Conservation (phyloP, 192 early-diverging fungal genomes). For the Backusella australiensis region DNA sequence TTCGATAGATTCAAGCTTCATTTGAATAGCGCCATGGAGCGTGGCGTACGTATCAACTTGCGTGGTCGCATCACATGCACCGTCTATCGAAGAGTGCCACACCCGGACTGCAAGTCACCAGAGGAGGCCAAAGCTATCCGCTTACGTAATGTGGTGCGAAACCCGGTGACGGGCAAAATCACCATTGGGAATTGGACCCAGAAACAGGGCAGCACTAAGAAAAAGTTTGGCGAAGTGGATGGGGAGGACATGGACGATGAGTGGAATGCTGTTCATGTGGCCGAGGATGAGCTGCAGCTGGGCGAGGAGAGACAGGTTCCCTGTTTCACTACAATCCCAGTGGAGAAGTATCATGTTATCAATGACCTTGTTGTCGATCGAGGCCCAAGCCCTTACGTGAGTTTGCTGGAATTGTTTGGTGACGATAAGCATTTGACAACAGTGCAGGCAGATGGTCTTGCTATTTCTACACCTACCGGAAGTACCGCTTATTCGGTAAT, state of each 20-base stretch:
- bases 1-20: constrained; percentile 59
- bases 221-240: constrained; percentile 37
- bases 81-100: constrained; percentile 63
- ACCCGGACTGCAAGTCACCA: constrained; percentile 13
- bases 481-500: constrained; percentile 74
- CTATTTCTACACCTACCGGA: constrained; percentile 93
- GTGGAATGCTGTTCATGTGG: not conserved
- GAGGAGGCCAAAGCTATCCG: constrained; percentile 5
- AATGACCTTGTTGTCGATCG: constrained; percentile 97
- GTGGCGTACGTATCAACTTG: constrained; percentile 82
- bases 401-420: constrained; percentile 82
- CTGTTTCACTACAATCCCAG: constrained; percentile 58
- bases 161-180: constrained; percentile 29
- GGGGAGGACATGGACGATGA: constrained; percentile 21
- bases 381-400: constrained; percentile 90
- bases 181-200: constrained; percentile 20
- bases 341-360: constrained; percentile 83
- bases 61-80: constrained; percentile 92
- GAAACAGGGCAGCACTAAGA: not conserved
- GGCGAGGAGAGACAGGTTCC: constrained; percentile 41
- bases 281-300: not conserved
- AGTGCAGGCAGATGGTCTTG: constrained; percentile 94
- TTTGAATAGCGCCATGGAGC: constrained; percentile 40
- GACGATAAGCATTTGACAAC: constrained; percentile 88
- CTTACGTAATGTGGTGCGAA: constrained; percentile 27